These are phyloP conservation scores for Chernovozyma sophiae-reginae DNA, from an alignment of 1,139 yeast genomes.

Conservation along the genomic window DNA sequence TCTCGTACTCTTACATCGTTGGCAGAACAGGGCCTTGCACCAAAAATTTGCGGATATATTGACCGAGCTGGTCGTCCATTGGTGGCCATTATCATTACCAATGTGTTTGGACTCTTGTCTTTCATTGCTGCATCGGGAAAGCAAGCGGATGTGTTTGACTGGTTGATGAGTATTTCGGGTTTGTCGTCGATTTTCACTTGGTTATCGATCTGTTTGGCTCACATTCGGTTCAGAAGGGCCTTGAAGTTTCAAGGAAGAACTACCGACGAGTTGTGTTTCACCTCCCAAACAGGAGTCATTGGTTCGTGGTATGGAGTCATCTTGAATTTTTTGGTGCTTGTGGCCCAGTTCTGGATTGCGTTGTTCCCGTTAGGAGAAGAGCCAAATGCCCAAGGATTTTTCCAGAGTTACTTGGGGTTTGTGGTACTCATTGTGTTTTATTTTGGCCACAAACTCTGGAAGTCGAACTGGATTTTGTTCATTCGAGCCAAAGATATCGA, in stretches of 20 bases:
- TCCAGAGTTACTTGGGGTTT: conserved; percentile 34
- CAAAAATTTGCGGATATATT: conserved; percentile 28
- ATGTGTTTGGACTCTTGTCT: conserved; percentile 28
- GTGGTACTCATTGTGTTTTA: conserved; percentile 34
- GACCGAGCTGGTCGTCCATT: conserved; percentile 32
- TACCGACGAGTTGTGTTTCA: conserved; percentile 54
- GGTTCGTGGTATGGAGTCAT: conserved; percentile 51
- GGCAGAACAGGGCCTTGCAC: conserved; percentile 32
- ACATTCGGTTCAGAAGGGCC: conserved; percentile 35
- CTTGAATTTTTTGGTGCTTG: conserved; percentile 45
- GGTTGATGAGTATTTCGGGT: conserved; percentile 38
- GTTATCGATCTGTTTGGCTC: conserved; percentile 35
- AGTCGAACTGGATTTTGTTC: conserved; percentile 32
- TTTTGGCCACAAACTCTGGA: conserved; percentile 43
- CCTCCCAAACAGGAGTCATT: conserved; percentile 51
- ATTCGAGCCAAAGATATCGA: conserved; percentile 36
- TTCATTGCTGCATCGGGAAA: conserved; percentile 30
- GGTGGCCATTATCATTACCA: conserved; percentile 26
- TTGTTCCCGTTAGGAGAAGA: conserved; percentile 35
- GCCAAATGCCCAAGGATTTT: conserved; percentile 34
- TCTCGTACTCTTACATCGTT: conserved; percentile 29
- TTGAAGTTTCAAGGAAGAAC: conserved; percentile 25
- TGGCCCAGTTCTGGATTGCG: conserved; percentile 49
- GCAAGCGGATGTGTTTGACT: conserved; percentile 28
- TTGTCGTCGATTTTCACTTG: conserved; percentile 38